These are phyloP conservation scores for Moesziomyces globuligerus DNA, from an alignment of 1,284 basidiomycete genomes.

Conservation along the genomic window DNA sequence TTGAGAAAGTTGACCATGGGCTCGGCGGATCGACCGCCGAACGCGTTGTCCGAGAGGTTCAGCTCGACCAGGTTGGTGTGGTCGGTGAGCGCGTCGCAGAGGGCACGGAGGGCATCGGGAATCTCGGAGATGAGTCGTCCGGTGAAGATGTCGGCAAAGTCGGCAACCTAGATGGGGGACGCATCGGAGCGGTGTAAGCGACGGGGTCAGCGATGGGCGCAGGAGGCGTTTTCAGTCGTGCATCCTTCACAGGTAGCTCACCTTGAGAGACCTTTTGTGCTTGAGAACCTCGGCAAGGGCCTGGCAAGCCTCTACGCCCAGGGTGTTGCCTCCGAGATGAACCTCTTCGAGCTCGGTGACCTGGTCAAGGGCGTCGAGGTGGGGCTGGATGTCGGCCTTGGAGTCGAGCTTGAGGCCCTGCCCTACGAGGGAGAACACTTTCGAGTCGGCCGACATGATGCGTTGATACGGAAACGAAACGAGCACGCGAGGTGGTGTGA, in stretches of 20 bases:
- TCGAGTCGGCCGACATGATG: constrained; percentile 37
- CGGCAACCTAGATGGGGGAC: constrained; percentile 80
- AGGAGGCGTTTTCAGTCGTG: too few species aligned
- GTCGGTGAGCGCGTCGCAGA: constrained; percentile 85
- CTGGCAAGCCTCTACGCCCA: constrained; percentile 89
- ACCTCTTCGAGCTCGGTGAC: constrained; percentile 80
- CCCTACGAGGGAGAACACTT: constrained; percentile 53
- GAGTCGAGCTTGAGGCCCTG: constrained; percentile 81
- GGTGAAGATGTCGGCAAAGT: constrained; percentile 98
- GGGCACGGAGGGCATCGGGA: constrained; percentile 84
- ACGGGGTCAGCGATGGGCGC: background rate
- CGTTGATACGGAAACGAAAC: background rate
- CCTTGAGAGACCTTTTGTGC: constrained; percentile 79
- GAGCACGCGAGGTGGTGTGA: background rate
- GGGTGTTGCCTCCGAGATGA: constrained; percentile 93
- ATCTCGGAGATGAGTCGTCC: constrained; percentile 95
- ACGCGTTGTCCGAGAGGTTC: constrained; percentile 94
- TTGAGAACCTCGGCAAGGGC: constrained; percentile 84
- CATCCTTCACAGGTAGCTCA: constrained; percentile 62
- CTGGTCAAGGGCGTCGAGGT: constrained; percentile 72
- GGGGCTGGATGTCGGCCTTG: constrained; percentile 80
- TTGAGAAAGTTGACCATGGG: constrained; percentile 84
- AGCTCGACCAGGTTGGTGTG: constrained; percentile 85
- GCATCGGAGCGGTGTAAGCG: background rate
- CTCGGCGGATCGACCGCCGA: constrained; percentile 93